Base-by-base conservation (phyloP, 1,284 basidiomycete genomes). In the Moniliophthora roreri region DNA sequence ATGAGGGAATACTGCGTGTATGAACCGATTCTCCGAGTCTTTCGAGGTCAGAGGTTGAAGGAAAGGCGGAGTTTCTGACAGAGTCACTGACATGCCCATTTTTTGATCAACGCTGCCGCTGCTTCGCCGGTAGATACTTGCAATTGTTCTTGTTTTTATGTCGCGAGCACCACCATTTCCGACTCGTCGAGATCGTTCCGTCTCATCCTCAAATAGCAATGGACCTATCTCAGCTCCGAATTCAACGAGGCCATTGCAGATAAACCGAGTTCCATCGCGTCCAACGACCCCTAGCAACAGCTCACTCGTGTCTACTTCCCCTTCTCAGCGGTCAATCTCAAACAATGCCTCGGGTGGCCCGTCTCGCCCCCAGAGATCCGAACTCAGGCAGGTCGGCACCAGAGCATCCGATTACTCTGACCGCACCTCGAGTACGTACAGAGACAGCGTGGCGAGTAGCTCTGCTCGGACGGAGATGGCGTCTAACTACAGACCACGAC, bases 311-410 rank as follows among this genome's bases (percentile, higher is more conserved):
- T 41, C 41, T 7, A 38, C 70, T 32, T 70, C 66, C 56, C 60
- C 66, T 32, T 50, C 61, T 15, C 64, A 67, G 47, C 28, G 28
- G 6, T 6, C 28, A 32, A 32, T 32, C 28, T 61, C 70, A 40
- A 73, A 71, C 51, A 64, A 73, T 34, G 67, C 72, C n/a, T 67
- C 75, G 6, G 66, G 67, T 54, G 78, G 77, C 23, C 80, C 82
- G 23, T 72, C 78, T 51, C 77, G 81, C 48, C 81, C 82, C 20
- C 79, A 81, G 63, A 71, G 81, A 62, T 84, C 81, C 13, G 81
- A 82, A 54, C 65, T 80, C 20, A 73, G 81, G 24, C 44, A 62
- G 70, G 65, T 52, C 73, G 79, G 49, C 67, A 67, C 53, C 13
- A 46, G 44, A 28, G 28, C 21, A 5, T 73, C 75, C 23, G 80